A percentile compares a stretch with the other conserved stretches of the same genome.
Evolutionary conservation across 345 rosid species (phyloP).

Genomic region (Eucalyptus rudis): DNA sequence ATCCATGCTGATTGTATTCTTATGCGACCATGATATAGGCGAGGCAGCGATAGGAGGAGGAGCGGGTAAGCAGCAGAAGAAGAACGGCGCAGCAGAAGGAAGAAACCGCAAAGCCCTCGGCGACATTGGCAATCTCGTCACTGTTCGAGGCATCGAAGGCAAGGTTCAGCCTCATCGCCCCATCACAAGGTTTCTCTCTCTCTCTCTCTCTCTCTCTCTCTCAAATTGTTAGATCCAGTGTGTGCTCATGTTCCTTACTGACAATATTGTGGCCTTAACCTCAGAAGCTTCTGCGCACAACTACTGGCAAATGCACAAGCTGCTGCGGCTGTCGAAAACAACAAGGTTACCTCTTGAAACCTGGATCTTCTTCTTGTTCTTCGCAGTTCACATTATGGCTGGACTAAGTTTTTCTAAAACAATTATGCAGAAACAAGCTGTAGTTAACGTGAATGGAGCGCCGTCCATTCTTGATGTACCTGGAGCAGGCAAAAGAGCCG

Average conservation of each 20-base stretch:
- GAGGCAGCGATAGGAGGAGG: constrained; percentile 32
- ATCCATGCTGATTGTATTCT: background rate
- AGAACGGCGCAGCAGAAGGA: constrained; percentile 36
- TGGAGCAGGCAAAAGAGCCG: constrained; percentile 1
- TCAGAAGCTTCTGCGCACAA: constrained; percentile 72
- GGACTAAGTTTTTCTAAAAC: background rate
- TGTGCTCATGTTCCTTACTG: background rate
- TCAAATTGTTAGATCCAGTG: background rate
- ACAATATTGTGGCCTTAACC: background rate
- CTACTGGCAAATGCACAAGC: constrained; percentile 80
- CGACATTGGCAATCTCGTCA: constrained; percentile 77
- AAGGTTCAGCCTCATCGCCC: constrained; percentile 57
- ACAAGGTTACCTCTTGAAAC: constrained; percentile 22
- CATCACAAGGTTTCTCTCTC: constrained; percentile 43
- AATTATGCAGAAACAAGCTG: constrained; percentile 24
- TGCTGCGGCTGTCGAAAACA: constrained; percentile 50
- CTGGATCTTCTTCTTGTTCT: background rate
- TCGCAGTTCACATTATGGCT: background rate
- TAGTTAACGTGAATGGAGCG: constrained; percentile 29
- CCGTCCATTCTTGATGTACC: constrained; percentile 9
- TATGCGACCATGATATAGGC: constrained; percentile 4
- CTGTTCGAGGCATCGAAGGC: constrained; percentile 33
- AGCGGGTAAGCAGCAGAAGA: constrained; percentile 38
- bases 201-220: no score
- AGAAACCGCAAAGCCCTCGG: constrained; percentile 73